These are phyloP conservation scores for Phytophthora rubi DNA, from an alignment of 352 stramenopile species.

Conservation along the genomic window DNA sequence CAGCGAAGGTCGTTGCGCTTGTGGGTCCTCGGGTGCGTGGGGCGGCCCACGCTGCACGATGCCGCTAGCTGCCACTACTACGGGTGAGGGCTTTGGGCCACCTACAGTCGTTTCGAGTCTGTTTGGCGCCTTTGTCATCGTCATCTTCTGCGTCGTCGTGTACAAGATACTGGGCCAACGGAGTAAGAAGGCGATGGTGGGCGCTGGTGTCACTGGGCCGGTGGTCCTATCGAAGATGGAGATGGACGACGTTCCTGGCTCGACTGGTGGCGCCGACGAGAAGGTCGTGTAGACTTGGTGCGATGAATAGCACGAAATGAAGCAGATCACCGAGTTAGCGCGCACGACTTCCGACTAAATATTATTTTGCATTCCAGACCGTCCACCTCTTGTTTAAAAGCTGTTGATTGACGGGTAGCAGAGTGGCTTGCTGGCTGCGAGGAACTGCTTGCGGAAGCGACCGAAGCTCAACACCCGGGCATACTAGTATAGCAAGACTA, in stretches of 20 bases:
- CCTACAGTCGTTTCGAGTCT: slow-evolving; percentile 36
- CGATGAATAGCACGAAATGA: background rate
- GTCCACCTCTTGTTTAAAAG: background rate
- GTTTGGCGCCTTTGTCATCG: slow-evolving; percentile 14
- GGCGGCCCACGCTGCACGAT: slow-evolving; percentile 54
- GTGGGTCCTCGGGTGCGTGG: slow-evolving; percentile 44
- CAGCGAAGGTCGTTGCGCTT: slow-evolving; percentile 34
- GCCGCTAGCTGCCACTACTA: slow-evolving; percentile 28
- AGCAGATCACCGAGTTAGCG: background rate
- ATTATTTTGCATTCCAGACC: slow-evolving; percentile 3
- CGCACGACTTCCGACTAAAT: slow-evolving; percentile 1
- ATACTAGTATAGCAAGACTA: background rate
- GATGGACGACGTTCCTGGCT: slow-evolving; percentile 31
- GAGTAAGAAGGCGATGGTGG: slow-evolving; percentile 31
- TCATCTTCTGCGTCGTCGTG: slow-evolving; percentile 24
- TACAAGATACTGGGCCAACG: slow-evolving; percentile 37
- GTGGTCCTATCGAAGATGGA: slow-evolving; percentile 34
- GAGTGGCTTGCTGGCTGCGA: background rate
- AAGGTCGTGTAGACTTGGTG: slow-evolving; percentile 27
- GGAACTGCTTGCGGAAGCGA: background rate
- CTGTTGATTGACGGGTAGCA: slow-evolving; percentile 1
- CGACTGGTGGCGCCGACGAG: slow-evolving; percentile 20
- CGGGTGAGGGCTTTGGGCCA: slow-evolving; percentile 49
- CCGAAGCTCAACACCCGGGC: background rate
- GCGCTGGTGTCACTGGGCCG: slow-evolving; percentile 21